A percentile compares a stretch with the other conserved stretches of the same genome.
Conservation (phyloP, 345 rosid genomes). For the Pugionium dolabratum region DNA sequence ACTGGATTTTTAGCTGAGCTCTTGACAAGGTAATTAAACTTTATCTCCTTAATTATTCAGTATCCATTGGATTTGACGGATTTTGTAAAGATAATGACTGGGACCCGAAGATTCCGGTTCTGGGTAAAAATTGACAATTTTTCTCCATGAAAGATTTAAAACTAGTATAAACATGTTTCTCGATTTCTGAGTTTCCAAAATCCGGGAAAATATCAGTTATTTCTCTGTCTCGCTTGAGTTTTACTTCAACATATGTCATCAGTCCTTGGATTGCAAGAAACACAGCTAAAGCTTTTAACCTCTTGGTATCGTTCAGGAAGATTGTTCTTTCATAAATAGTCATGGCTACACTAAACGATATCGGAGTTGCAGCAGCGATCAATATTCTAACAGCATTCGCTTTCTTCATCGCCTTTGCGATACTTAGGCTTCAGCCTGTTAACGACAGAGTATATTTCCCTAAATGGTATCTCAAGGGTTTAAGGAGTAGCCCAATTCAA, state of each 20-base stretch:
- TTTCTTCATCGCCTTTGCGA: constrained; percentile 75
- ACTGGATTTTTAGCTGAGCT: constrained; percentile 8
- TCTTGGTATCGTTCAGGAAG: constrained; percentile 19
- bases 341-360: constrained; percentile 84
- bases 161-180: too few relatives aligned
- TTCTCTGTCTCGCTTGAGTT: too few relatives aligned
- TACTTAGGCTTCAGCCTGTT: constrained; percentile 82
- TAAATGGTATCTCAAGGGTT: constrained; percentile 86
- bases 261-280: constrained; percentile 35
- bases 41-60: not conserved
- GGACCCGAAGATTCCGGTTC: constrained; percentile 12
- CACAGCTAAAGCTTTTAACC: not conserved
- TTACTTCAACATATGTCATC: not conserved
- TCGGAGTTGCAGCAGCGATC: constrained; percentile 79
- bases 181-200: too few relatives aligned
- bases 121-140: not conserved
- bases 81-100: constrained; percentile 12
- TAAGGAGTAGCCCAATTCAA: constrained; percentile 63
- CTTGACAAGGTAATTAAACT: constrained; percentile 30
- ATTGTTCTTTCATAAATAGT: constrained; percentile 13
- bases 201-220: too few relatives aligned
- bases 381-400: constrained; percentile 76
- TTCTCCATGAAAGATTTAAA: too few relatives aligned
- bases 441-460: constrained; percentile 94
- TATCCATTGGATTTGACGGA: not conserved